These are phyloP conservation scores for Aspergillus carbonarius DNA, from an alignment of 2,329 filamentous ascomycete genomes.

Conservation along the genomic window DNA sequence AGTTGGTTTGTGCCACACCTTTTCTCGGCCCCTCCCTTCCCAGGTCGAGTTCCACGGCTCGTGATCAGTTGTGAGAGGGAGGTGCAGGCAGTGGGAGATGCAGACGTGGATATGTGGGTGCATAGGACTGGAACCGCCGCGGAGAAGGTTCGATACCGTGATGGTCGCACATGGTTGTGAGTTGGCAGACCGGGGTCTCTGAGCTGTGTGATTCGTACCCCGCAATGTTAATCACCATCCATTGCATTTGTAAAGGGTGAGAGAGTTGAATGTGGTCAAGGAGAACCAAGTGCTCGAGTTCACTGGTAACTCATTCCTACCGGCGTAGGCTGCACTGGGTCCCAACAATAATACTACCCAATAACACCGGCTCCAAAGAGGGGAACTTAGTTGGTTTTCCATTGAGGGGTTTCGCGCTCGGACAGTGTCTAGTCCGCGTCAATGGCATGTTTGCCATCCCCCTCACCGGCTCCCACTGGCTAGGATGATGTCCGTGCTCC, in stretches of 20 bases:
- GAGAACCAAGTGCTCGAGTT: not conserved
- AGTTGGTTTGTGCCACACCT: too few relatives aligned
- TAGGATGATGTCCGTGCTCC: constrained; percentile 2
- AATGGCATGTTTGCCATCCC: constrained; percentile 7
- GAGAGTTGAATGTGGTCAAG: not conserved
- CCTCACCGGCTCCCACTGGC: not conserved
- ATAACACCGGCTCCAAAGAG: not conserved
- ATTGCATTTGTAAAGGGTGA: not conserved
- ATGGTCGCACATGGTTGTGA: constrained; percentile 2
- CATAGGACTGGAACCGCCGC: not conserved
- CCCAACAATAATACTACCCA: not conserved
- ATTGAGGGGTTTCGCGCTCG: constrained; percentile 4
- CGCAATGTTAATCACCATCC: not conserved
- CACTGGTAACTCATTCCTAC: not conserved
- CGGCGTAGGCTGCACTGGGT: not conserved
- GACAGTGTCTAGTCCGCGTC: not conserved
- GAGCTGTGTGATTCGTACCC: constrained; percentile 1
- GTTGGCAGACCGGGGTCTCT: constrained; percentile 5
- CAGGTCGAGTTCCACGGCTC: not conserved
- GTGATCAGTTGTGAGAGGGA: not conserved
- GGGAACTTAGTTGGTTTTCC: not conserved
- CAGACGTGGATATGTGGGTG: not conserved
- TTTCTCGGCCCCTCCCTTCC: too few relatives aligned
- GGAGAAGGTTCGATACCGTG: not conserved
- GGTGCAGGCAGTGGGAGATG: too few relatives aligned